phyloP scores from a whole-genome alignment of 139 green algal genomes.

The Micractinium sp. region DNA sequence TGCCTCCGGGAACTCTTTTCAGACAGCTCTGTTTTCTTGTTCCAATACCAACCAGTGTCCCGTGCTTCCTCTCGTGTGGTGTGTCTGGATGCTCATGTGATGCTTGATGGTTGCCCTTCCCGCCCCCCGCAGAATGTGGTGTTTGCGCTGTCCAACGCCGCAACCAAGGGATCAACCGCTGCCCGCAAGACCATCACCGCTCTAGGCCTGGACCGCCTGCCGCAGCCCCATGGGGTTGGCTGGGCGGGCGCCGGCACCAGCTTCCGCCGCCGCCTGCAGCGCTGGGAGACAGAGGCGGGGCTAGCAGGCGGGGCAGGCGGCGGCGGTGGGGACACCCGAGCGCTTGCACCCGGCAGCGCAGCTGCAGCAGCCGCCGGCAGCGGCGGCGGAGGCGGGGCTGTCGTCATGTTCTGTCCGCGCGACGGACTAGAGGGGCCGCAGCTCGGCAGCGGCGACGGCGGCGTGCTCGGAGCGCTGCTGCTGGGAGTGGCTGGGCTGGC shows the following conservation, averaged over 20 bases:
- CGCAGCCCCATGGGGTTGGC: background rate
- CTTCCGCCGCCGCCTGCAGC: slow-evolving; percentile 24
- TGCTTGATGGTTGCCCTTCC: background rate
- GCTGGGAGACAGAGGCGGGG: slow-evolving; percentile 13
- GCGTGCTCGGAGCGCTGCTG: slow-evolving; percentile 42
- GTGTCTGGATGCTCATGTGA: background rate
- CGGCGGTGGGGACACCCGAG: background rate
- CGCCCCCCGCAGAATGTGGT: slow-evolving; percentile 37
- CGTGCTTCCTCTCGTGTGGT: too few species aligned
- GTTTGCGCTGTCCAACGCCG: slow-evolving; percentile 60
- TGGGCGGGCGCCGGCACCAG: background rate
- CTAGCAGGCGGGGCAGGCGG: background rate
- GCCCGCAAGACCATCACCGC: slow-evolving; percentile 46
- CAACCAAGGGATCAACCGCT: slow-evolving; percentile 50
- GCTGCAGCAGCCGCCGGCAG: background rate
- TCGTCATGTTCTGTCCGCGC: slow-evolving; percentile 12
- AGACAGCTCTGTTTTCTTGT: too few species aligned
- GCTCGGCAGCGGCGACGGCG: slow-evolving; percentile 17
- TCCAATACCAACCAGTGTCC: too few species aligned
- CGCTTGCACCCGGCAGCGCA: background rate
- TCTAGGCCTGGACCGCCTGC: slow-evolving; percentile 50
- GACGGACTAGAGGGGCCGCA: slow-evolving; percentile 10
- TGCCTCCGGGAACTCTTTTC: too few species aligned
- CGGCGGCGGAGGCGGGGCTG: background rate
- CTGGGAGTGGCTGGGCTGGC: slow-evolving; percentile 41